Percentiles rank a stretch among this genome's conserved stretches.
These are phyloP conservation scores for Didymella arachidicola DNA, from an alignment of 2,329 filamentous ascomycete species.

Conservation along the genomic window DNA sequence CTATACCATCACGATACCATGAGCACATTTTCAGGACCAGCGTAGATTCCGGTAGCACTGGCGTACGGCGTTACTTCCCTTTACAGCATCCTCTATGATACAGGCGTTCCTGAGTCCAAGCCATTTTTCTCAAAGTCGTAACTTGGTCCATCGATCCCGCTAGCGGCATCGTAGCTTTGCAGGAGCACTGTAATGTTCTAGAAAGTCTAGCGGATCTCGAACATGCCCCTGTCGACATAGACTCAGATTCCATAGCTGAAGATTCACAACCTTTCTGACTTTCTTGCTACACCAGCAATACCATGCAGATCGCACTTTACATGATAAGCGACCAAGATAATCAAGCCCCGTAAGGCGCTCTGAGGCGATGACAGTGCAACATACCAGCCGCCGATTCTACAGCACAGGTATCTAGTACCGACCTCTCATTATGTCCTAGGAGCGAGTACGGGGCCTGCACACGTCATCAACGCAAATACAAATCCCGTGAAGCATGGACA, in stretches of 20 bases:
- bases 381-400: neutral
- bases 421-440: neutral
- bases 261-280: neutral
- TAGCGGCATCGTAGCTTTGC: conserved; percentile 2
- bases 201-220: conserved; percentile 8
- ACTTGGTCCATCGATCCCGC: neutral
- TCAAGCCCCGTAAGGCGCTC: neutral
- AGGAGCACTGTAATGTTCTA: conserved; percentile 1
- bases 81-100: neutral
- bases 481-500: neutral
- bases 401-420: neutral
- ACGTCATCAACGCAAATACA: conserved; percentile 7
- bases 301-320: too few relatives aligned
- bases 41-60: conserved; percentile 9
- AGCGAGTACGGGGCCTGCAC: conserved; percentile 1
- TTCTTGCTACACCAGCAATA: neutral
- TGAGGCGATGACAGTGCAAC: neutral
- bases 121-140: neutral
- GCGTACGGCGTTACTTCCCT: conserved; percentile 16
- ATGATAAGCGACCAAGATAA: neutral
- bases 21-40: neutral
- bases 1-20: neutral
- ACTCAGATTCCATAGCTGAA: neutral
- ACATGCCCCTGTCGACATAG: neutral
- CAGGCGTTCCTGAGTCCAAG: conserved; percentile 4